Conservation (phyloP, 306 rosid genomes). For the Cucumis hystrix region DNA sequence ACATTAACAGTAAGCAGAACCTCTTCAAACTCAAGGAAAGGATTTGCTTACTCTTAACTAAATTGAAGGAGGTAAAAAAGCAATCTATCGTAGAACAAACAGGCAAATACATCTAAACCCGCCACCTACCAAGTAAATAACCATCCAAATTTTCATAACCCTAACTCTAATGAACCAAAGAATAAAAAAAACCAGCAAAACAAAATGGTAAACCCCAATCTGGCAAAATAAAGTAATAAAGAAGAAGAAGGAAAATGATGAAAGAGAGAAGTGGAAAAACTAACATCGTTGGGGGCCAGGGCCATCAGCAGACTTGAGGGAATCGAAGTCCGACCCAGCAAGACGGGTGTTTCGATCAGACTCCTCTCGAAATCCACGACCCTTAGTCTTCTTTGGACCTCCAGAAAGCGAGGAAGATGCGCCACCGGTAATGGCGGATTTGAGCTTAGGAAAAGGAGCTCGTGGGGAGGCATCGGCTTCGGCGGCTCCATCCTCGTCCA, state of each 20-base stretch:
- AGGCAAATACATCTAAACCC: neutral
- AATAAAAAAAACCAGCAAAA: neutral
- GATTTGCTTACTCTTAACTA: neutral
- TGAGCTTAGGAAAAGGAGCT: conserved; percentile 77
- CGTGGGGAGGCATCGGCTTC: conserved; percentile 73
- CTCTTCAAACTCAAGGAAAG: neutral
- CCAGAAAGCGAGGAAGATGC: conserved; percentile 37
- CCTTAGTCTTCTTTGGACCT: conserved; percentile 74
- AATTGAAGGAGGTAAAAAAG: neutral
- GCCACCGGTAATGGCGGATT: conserved; percentile 77
- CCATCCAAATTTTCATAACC: neutral
- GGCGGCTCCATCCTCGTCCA: conserved; percentile 91
- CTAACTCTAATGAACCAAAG: neutral
- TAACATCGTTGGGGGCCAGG: conserved; percentile 88
- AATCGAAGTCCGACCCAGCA: conserved; percentile 64
- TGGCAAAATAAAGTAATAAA: neutral
- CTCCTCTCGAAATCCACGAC: conserved; percentile 90
- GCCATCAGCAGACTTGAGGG: conserved; percentile 63
- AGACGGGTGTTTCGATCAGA: conserved; percentile 62
- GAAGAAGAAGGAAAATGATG: neutral
- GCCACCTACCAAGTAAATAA: neutral
- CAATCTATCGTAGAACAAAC: neutral
- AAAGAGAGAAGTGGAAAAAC: neutral
- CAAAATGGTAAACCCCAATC: neutral
- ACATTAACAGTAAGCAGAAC: neutral